Evolutionary conservation across 1,284 basidiomycete species (phyloP).

Genomic region (Fomitiporia mediterranea): DNA sequence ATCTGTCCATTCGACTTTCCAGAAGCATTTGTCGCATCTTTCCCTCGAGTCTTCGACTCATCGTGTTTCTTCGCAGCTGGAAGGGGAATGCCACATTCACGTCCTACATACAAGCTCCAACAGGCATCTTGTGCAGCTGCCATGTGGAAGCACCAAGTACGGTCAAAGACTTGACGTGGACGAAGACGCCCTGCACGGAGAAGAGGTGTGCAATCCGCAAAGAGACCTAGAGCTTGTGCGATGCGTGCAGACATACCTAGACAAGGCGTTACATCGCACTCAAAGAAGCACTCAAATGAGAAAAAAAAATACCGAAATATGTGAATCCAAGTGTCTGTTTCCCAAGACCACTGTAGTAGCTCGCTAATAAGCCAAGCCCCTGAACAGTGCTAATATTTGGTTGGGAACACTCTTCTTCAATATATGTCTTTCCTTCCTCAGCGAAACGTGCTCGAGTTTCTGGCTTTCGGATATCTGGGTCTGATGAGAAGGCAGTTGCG

Average conservation of each 20-base stretch:
- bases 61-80: not conserved
- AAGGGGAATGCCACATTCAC: slow-evolving; percentile 46
- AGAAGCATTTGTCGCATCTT: not conserved
- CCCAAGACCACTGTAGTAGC: slow-evolving; percentile 52
- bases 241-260: slow-evolving; percentile 18
- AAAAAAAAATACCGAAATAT: slow-evolving; percentile 44
- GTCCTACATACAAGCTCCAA: slow-evolving; percentile 55
- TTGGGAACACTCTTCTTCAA: slow-evolving; percentile 53
- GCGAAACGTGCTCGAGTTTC: slow-evolving; percentile 45
- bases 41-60: not conserved
- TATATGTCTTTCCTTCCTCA: slow-evolving; percentile 46
- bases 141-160: slow-evolving; percentile 19
- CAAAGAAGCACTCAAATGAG: not conserved
- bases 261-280: not conserved
- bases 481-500: slow-evolving; percentile 53
- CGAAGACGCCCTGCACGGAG: slow-evolving; percentile 44
- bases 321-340: slow-evolving; percentile 55
- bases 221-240: slow-evolving; percentile 40
- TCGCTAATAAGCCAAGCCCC: slow-evolving; percentile 51
- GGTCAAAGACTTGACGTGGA: slow-evolving; percentile 33
- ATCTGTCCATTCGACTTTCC: not conserved
- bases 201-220: slow-evolving; percentile 46
- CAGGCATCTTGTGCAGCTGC: slow-evolving; percentile 43
- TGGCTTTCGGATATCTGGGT: slow-evolving; percentile 36
- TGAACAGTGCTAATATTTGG: slow-evolving; percentile 58